These are phyloP conservation scores for Dictyostelium brefeldianum DNA, from an alignment of 78 protist species.

Conservation along the genomic window DNA sequence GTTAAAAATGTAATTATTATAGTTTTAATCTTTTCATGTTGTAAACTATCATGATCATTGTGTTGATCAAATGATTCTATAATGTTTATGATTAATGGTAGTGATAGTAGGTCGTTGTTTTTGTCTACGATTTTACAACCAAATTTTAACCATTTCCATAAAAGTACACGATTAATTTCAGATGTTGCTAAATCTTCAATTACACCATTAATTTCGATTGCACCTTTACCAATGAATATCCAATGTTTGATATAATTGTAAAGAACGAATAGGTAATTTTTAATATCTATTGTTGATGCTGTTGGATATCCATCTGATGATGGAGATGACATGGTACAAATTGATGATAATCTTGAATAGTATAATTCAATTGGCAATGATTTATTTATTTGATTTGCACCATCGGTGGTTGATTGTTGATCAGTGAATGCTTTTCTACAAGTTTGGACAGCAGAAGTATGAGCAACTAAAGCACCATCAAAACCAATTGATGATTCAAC, in stretches of 20 bases:
- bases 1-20: constrained; percentile 3
- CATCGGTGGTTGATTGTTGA: no score
- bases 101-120: background rate
- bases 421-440: constrained; percentile 35
- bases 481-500: constrained; percentile 81
- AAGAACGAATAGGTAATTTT: constrained; percentile 27
- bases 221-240: constrained; percentile 80
- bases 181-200: constrained; percentile 90
- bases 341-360: background rate
- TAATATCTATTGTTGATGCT: constrained; percentile 44
- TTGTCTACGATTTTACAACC: constrained; percentile 29
- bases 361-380: background rate
- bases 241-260: constrained; percentile 69
- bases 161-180: constrained; percentile 82
- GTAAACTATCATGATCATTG: background rate
- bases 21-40: background rate
- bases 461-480: constrained; percentile 87
- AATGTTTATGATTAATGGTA: background rate
- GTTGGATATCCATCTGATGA: no score
- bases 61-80: background rate
- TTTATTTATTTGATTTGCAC: background rate
- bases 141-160: constrained; percentile 65
- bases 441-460: constrained; percentile 33
- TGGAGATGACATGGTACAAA: background rate
- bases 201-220: constrained; percentile 62